phyloP scores from a whole-genome alignment of 2,329 filamentous ascomycete species.

The Penicillium crustosum region DNA sequence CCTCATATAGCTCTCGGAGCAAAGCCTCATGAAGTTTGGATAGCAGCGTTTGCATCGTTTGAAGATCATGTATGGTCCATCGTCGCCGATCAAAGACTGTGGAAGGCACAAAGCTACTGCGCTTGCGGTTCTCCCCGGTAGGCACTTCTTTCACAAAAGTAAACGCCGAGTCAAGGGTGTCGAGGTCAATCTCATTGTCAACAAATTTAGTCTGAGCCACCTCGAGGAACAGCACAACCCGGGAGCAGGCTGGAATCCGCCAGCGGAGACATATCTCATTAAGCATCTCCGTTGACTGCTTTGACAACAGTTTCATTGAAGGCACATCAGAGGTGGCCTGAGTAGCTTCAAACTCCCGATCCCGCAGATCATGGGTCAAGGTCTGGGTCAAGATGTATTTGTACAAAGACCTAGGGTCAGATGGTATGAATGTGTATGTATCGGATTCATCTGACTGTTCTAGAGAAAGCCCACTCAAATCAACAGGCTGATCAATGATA shows the following conservation, averaged over 20 bases:
- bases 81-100: slow-evolving; percentile 59
- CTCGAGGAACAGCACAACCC: slow-evolving; percentile 79
- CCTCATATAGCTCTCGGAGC: slow-evolving; percentile 80
- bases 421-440: slow-evolving; percentile 84
- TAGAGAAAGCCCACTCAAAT: slow-evolving; percentile 60
- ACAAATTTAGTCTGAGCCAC: slow-evolving; percentile 81
- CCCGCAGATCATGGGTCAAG: slow-evolving; percentile 61
- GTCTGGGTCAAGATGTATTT: slow-evolving; percentile 77
- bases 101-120: slow-evolving; percentile 50
- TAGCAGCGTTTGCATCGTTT: slow-evolving; percentile 72
- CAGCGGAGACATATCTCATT: slow-evolving; percentile 83
- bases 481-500: slow-evolving; percentile 65
- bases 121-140: slow-evolving; percentile 60
- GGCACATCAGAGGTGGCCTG: slow-evolving; percentile 50
- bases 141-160: slow-evolving; percentile 74
- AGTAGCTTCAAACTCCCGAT: slow-evolving; percentile 53
- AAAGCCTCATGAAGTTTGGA: slow-evolving; percentile 75
- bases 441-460: slow-evolving; percentile 49
- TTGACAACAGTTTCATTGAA: slow-evolving; percentile 62
- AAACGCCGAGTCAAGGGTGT: slow-evolving; percentile 81
- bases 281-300: slow-evolving; percentile 76
- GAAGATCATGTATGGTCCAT: slow-evolving; percentile 70
- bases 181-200: slow-evolving; percentile 75
- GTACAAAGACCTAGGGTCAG: slow-evolving; percentile 79
- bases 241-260: slow-evolving; percentile 81